Percentiles rank a stretch among this genome's conserved stretches.
Conservation (phyloP, 2,329 filamentous ascomycete genomes). For the Pseudogymnoascus sp. region DNA sequence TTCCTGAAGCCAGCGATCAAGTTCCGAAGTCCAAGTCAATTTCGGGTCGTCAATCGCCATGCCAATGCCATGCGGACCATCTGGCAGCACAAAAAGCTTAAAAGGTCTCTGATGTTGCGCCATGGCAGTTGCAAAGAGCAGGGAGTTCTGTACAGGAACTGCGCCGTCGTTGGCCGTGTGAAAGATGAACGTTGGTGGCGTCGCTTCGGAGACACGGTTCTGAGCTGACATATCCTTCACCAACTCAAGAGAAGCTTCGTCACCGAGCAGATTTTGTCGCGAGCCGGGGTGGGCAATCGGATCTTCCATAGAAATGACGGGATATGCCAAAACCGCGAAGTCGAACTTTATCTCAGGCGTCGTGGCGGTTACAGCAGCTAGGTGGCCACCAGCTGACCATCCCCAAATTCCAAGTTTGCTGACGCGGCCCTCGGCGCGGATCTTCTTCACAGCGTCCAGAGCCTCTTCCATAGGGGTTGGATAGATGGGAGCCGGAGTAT, state of each 20-base stretch:
- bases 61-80: conserved; percentile 24
- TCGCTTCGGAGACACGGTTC: conserved; percentile 18
- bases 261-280: conserved; percentile 19
- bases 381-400: conserved; percentile 21
- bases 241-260: conserved; percentile 19
- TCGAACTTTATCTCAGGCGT: conserved; percentile 17
- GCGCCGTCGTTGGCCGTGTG: conserved; percentile 25
- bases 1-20: conserved; percentile 23
- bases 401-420: conserved; percentile 22
- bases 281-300: conserved; percentile 16
- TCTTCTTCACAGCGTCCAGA: conserved; percentile 15
- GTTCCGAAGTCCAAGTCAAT: conserved; percentile 23
- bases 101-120: conserved; percentile 18
- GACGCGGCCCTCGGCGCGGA: conserved; percentile 15
- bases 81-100: conserved; percentile 23
- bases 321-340: conserved; percentile 23
- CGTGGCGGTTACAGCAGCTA: conserved; percentile 19
- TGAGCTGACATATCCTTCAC: conserved; percentile 20
- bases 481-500: conserved; percentile 15
- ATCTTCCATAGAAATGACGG: conserved; percentile 20
- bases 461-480: conserved; percentile 18
- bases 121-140: conserved; percentile 24
- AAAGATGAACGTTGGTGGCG: conserved; percentile 31
- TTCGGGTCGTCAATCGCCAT: conserved; percentile 21
- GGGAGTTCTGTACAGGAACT: conserved; percentile 24